A percentile compares a stretch with the other conserved stretches of the same genome.
Conservation (phyloP, 352 stramenopile species). For the Phytopythium litorale region DNA sequence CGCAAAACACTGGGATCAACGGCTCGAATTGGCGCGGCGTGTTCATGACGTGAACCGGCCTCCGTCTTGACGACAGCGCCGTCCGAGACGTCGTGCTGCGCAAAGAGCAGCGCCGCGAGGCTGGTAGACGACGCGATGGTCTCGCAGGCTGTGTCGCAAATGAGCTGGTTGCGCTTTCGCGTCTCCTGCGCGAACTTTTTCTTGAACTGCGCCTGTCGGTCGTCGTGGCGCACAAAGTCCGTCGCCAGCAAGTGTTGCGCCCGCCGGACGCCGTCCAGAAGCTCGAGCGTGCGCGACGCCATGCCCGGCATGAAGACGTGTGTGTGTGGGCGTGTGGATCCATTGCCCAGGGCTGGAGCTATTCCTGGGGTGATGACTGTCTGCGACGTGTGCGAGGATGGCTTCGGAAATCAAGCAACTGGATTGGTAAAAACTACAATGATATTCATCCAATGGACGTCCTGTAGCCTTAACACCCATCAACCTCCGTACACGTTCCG, state of each 20-base stretch:
- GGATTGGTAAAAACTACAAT: neutral
- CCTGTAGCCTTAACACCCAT: neutral
- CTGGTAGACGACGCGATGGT: slow-evolving; percentile 19
- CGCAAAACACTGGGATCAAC: slow-evolving; percentile 15
- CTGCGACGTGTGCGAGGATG: neutral
- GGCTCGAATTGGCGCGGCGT: neutral
- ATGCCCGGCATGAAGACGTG: neutral
- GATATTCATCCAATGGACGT: neutral
- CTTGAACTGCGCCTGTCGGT: slow-evolving; percentile 47
- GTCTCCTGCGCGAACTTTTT: slow-evolving; percentile 49
- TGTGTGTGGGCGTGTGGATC: too few relatives aligned
- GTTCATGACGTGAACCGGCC: neutral
- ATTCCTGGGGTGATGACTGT: neutral
- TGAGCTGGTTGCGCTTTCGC: slow-evolving; percentile 42
- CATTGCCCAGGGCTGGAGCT: neutral
- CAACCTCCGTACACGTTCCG: slow-evolving; percentile 2
- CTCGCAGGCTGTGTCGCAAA: slow-evolving; percentile 33
- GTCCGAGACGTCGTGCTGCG: slow-evolving; percentile 10
- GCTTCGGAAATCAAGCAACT: neutral
- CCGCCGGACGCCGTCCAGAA: slow-evolving; percentile 44
- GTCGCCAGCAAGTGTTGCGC: slow-evolving; percentile 28
- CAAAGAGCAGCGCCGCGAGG: slow-evolving; percentile 32
- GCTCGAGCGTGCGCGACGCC: slow-evolving; percentile 18
- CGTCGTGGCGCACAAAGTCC: slow-evolving; percentile 43
- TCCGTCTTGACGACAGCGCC: neutral